Evolutionary conservation across 2,329 filamentous ascomycete species (phyloP).

Genomic region (Chrysosporium queenslandicum): DNA sequence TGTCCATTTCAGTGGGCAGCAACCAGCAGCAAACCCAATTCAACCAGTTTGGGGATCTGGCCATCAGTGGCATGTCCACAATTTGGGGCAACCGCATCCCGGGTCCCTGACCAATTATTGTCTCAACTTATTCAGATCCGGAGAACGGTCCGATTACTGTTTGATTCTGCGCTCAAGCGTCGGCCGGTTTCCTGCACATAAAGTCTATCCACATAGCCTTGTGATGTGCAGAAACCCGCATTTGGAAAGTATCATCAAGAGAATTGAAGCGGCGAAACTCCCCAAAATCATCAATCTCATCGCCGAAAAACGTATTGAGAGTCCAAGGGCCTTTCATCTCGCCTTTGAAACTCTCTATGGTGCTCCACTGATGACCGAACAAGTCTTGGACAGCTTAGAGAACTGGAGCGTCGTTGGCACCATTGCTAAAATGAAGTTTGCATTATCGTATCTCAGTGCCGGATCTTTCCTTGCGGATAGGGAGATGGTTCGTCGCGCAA

Average conservation of each 20-base stretch:
- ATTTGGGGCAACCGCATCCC: neutral
- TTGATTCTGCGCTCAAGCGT: constrained; percentile 21
- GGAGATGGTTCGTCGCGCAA: constrained; percentile 21
- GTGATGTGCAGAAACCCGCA: constrained; percentile 23
- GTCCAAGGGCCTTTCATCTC: constrained; percentile 21
- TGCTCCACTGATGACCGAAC: constrained; percentile 16
- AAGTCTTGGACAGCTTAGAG: constrained; percentile 17
- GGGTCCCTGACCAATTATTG: constrained; percentile 12
- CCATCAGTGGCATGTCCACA: neutral
- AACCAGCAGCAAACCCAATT: neutral
- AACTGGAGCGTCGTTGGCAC: too few species aligned
- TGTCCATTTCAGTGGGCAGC: neutral
- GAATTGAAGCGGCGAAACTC: neutral
- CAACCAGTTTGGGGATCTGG: neutral
- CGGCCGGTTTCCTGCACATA: constrained; percentile 16
- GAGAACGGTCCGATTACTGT: constrained; percentile 18
- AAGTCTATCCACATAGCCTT: constrained; percentile 20
- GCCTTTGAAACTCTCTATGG: constrained; percentile 26
- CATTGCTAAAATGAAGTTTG: constrained; percentile 22
- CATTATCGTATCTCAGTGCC: constrained; percentile 25
- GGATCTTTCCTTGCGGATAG: constrained; percentile 25
- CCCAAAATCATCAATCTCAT: constrained; percentile 15
- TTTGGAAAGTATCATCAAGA: constrained; percentile 18
- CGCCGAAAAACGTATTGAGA: constrained; percentile 20
- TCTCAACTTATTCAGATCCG: constrained; percentile 15